Conservation (phyloP, 2,329 filamentous ascomycete species). For the Colletotrichum agaves region DNA sequence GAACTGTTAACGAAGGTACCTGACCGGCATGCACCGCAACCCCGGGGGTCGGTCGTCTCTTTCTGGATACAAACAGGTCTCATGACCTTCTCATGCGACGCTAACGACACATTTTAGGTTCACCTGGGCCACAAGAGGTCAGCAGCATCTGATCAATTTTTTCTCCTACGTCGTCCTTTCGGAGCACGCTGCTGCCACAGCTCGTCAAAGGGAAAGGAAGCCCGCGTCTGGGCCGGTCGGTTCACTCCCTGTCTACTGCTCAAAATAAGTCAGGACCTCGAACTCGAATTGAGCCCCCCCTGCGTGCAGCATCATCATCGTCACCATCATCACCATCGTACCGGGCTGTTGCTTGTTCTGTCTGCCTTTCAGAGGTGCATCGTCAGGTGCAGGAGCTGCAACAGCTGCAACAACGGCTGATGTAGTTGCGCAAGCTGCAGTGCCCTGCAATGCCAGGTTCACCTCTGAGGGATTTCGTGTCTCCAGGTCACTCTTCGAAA, state of each 20-base stretch:
- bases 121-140: conserved; percentile 38
- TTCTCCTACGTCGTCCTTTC: neutral
- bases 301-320: no score
- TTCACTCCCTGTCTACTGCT: neutral
- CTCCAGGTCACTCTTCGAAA: neutral
- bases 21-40: conserved; percentile 21
- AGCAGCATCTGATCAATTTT: conserved; percentile 39
- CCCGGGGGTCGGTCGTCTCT: conserved; percentile 33
- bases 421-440: neutral
- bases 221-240: conserved; percentile 24
- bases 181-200: neutral
- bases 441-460: neutral
- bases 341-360: neutral
- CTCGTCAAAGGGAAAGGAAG: neutral
- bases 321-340: neutral
- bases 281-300: neutral
- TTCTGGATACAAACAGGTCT: conserved; percentile 40
- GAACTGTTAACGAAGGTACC: conserved; percentile 30
- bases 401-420: neutral
- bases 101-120: conserved; percentile 38
- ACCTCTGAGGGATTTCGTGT: conserved; percentile 3
- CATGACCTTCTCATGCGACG: conserved; percentile 39
- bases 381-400: neutral
- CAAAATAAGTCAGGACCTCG: neutral
- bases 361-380: neutral